Conservation (phyloP, 768 basidiomycete genomes). For the Xanthoconium stramineum region DNA sequence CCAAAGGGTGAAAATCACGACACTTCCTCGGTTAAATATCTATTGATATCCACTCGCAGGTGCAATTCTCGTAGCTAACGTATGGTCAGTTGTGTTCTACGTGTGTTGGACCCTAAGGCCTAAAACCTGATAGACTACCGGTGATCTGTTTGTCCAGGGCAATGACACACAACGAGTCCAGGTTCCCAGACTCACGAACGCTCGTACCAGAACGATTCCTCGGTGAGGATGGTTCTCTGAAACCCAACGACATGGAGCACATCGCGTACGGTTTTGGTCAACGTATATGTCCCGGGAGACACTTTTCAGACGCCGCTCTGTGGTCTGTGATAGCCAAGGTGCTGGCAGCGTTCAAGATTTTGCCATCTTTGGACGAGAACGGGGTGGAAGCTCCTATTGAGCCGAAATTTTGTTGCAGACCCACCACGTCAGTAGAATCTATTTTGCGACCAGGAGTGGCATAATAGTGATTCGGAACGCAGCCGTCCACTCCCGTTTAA, state of each 20-base stretch:
- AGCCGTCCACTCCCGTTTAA: too few relatives aligned
- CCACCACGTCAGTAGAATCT: neutral
- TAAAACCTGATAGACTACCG: too few relatives aligned
- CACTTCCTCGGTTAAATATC: rapidly evolving
- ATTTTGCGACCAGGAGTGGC: too few relatives aligned
- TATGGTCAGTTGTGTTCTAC: neutral
- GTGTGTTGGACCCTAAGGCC: too few relatives aligned
- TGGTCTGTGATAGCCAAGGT: slow-evolving; percentile 11
- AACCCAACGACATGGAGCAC: neutral
- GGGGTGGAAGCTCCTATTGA: neutral
- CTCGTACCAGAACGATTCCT: slow-evolving; percentile 40
- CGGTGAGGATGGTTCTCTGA: slow-evolving; percentile 19
- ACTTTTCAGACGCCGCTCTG: slow-evolving; percentile 17
- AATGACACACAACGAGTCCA: slow-evolving; percentile 18
- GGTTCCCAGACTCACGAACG: slow-evolving; percentile 33
- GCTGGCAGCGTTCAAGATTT: slow-evolving; percentile 11
- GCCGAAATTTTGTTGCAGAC: neutral
- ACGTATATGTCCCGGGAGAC: slow-evolving; percentile 19
- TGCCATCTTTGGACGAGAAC: neutral
- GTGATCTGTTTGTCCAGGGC: slow-evolving; percentile 7
- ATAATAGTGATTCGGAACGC: too few relatives aligned
- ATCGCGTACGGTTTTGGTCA: slow-evolving; percentile 25
- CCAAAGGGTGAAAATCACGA: slow-evolving; percentile 30
- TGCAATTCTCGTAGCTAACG: neutral
- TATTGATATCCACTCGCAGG: neutral